Conservation (phyloP, 108 stramenopile species). For the Cyclostephanos invisitatus region DNA sequence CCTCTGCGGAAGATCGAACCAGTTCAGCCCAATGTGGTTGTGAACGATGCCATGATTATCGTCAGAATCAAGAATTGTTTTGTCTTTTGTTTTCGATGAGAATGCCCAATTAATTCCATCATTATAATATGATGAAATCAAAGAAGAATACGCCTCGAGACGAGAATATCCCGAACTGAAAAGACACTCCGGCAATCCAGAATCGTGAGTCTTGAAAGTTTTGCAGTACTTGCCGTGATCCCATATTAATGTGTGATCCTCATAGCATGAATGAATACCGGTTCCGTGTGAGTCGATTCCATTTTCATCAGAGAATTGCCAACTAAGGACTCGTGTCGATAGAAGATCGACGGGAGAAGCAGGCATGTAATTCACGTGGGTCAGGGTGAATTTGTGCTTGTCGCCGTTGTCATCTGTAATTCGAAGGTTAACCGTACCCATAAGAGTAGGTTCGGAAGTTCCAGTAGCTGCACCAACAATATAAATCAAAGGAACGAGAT, state of each 20-base stretch:
- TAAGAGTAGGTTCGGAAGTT: background rate
- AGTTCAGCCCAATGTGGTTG: too few relatives aligned
- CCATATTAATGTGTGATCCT: constrained; percentile 6
- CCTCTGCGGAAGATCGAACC: too few relatives aligned
- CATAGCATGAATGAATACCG: background rate
- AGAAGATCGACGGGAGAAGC: background rate
- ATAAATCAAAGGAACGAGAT: background rate
- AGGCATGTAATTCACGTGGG: background rate
- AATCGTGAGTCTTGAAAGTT: background rate
- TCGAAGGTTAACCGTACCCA: background rate
- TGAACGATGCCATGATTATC: too few relatives aligned
- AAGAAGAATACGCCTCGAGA: background rate
- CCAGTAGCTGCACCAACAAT: background rate
- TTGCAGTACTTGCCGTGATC: background rate
- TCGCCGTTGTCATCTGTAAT: background rate
- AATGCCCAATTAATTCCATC: constrained; percentile 8
- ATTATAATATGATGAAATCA: constrained; percentile 3
- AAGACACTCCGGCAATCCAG: constrained; percentile 2
- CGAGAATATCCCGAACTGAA: constrained; percentile 10
- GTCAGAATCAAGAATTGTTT: background rate
- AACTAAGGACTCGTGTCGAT: background rate
- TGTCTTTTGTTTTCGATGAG: background rate
- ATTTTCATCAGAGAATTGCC: background rate
- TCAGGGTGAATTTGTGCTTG: background rate
- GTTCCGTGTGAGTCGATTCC: background rate